A percentile compares a stretch with the other conserved stretches of the same genome.
Conservation (phyloP, 768 basidiomycete genomes). For the Gloeophyllum trabeum region DNA sequence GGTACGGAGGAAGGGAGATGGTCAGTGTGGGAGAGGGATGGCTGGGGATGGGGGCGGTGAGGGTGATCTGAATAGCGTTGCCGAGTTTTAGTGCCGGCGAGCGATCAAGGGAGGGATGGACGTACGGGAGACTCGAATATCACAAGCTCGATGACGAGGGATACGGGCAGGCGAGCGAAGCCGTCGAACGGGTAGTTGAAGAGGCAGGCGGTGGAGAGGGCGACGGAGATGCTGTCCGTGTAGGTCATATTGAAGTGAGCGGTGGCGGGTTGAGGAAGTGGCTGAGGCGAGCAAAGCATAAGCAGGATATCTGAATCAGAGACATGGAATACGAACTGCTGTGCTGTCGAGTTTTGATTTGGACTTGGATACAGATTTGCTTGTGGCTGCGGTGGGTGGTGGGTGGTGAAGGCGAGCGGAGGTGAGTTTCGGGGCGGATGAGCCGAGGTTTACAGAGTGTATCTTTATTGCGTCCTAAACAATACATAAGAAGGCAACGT, state of each 20-base stretch:
- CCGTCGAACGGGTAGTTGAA: constrained; percentile 71
- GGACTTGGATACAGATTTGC: too few relatives aligned
- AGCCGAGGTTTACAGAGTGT: constrained; percentile 75
- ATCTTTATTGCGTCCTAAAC: constrained; percentile 76
- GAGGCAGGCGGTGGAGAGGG: constrained; percentile 58
- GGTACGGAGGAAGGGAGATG: not conserved
- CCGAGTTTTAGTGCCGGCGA: not conserved
- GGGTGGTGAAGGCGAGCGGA: constrained; percentile 46
- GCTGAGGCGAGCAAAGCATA: constrained; percentile 1
- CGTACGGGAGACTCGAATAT: constrained; percentile 37
- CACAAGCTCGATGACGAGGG: constrained; percentile 57
- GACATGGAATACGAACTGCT: too few relatives aligned
- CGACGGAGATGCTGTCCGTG: constrained; percentile 71
- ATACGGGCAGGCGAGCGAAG: constrained; percentile 65
- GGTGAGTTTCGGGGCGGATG: constrained; percentile 66
- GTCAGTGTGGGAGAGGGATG: not conserved
- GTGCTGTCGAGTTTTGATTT: not conserved
- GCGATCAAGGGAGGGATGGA: not conserved
- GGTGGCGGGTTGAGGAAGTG: constrained; percentile 37
- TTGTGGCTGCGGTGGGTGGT: constrained; percentile 1
- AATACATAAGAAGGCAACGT: constrained; percentile 3
- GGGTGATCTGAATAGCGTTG: not conserved
- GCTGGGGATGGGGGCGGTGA: not conserved
- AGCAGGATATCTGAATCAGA: constrained; percentile 11
- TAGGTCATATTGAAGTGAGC: constrained; percentile 81